Conservation (phyloP, 2,329 filamentous ascomycete genomes). For the Xylariaceae sp. region DNA sequence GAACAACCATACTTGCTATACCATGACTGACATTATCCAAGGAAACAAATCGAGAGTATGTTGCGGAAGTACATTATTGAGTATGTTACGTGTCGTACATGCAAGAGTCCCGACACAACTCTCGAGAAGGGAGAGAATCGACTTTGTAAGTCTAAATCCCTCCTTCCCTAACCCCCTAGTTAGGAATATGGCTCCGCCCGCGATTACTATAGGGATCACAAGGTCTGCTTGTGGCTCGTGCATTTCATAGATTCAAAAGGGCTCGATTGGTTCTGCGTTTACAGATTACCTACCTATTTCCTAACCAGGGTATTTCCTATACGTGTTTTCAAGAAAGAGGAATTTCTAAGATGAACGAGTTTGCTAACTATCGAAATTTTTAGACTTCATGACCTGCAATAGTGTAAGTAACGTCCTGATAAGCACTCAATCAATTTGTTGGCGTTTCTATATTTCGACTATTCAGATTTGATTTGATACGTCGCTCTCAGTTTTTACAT, state of each 20-base stretch:
- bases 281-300: neutral
- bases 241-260: too few relatives aligned
- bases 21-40: conserved; percentile 40
- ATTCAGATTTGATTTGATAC: too few relatives aligned
- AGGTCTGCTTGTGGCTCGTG: neutral
- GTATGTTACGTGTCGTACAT: conserved; percentile 99
- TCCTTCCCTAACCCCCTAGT: neutral
- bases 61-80: conserved; percentile 65
- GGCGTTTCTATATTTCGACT: neutral
- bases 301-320: neutral
- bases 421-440: neutral
- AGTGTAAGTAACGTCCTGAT: conserved; percentile 47
- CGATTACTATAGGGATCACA: neutral
- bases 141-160: conserved; percentile 58
- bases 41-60: conserved; percentile 32
- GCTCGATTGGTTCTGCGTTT: too few relatives aligned
- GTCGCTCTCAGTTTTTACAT: too few relatives aligned
- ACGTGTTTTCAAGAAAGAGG: too few relatives aligned
- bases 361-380: conserved; percentile 15
- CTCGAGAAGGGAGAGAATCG: conserved; percentile 99
- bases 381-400: conserved; percentile 94
- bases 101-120: conserved; percentile 91
- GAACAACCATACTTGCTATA: conserved; percentile 70
- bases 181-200: neutral
- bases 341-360: neutral